phyloP scores from a whole-genome alignment of 371 early-diverging fungal genomes.

The Mortierella sp. region DNA sequence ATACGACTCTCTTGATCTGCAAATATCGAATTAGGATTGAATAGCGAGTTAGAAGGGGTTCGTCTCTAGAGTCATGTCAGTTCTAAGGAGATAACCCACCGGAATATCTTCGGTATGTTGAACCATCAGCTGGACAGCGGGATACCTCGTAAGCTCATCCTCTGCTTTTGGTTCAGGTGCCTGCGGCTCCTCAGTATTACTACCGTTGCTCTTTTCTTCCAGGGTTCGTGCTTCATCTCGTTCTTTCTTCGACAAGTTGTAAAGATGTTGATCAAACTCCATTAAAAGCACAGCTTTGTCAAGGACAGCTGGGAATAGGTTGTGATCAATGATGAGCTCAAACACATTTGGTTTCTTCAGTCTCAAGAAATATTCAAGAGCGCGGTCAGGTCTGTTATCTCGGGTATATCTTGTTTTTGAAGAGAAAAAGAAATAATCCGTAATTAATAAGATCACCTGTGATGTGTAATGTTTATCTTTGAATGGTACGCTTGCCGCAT shows the following conservation, averaged over 20 bases:
- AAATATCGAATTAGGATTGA: neutral
- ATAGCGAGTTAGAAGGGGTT: neutral
- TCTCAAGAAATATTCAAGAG: conserved; percentile 85
- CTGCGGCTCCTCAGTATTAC: conserved; percentile 17
- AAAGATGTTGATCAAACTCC: conserved; percentile 83
- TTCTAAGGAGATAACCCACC: conserved; percentile 59
- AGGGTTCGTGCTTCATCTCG: conserved; percentile 13
- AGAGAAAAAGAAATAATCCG: neutral
- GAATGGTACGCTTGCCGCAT: neutral
- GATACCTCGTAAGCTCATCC: conserved; percentile 55
- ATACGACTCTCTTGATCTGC: conserved; percentile 74
- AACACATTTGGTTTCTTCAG: conserved; percentile 79
- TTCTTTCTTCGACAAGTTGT: conserved; percentile 55
- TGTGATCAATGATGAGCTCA: conserved; percentile 79
- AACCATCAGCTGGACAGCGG: conserved; percentile 84
- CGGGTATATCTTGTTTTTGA: conserved; percentile 66
- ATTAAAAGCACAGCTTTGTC: conserved; percentile 83
- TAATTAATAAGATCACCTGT: neutral
- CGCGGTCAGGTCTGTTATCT: conserved; percentile 80
- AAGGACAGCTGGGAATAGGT: conserved; percentile 84
- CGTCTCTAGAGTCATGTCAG: neutral
- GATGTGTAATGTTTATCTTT: neutral
- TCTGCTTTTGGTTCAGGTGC: conserved; percentile 34
- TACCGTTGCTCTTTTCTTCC: conserved; percentile 11
- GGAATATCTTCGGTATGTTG: conserved; percentile 88